Evolutionary conservation across 2,329 filamentous ascomycete species (phyloP).

Genomic region (Ceratocystis cubensis): DNA sequence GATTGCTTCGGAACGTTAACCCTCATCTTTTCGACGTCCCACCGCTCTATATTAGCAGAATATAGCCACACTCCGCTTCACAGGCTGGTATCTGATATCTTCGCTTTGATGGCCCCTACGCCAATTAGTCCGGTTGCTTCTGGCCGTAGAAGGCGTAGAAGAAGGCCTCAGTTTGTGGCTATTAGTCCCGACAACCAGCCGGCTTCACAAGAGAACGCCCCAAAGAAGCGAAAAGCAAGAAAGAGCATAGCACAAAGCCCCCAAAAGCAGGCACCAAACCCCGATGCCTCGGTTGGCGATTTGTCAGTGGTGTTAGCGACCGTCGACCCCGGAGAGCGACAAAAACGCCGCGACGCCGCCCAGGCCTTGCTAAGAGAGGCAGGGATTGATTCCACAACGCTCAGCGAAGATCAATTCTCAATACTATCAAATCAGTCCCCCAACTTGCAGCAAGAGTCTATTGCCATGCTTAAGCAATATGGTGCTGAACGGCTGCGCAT

Average conservation of each 20-base stretch:
- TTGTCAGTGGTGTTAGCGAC: slow-evolving; percentile 7
- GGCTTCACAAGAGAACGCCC: slow-evolving; percentile 14
- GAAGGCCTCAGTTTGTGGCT: not conserved
- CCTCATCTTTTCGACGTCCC: slow-evolving; percentile 38
- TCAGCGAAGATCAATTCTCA: slow-evolving; percentile 44
- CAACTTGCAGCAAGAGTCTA: slow-evolving; percentile 40
- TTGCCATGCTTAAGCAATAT: slow-evolving; percentile 44
- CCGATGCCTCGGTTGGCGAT: not conserved
- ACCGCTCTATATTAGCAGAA: slow-evolving; percentile 38
- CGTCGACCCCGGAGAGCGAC: slow-evolving; percentile 33
- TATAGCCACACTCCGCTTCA: slow-evolving; percentile 48
- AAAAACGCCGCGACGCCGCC: slow-evolving; percentile 38
- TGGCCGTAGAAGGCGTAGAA: not conserved
- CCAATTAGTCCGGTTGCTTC: not conserved
- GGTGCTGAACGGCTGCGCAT: slow-evolving; percentile 46
- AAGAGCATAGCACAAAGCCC: not conserved
- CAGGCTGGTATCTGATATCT: slow-evolving; percentile 40
- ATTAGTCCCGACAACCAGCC: slow-evolving; percentile 22
- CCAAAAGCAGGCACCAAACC: not conserved
- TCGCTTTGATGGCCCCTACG: slow-evolving; percentile 26
- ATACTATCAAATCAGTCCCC: slow-evolving; percentile 50
- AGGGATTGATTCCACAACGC: slow-evolving; percentile 40
- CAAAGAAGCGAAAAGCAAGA: not conserved
- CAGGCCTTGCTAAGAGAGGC: slow-evolving; percentile 35
- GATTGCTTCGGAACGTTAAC: slow-evolving; percentile 43